Base-by-base conservation (phyloP, 1,284 basidiomycete species). In the Ceratobasidium sp. region DNA sequence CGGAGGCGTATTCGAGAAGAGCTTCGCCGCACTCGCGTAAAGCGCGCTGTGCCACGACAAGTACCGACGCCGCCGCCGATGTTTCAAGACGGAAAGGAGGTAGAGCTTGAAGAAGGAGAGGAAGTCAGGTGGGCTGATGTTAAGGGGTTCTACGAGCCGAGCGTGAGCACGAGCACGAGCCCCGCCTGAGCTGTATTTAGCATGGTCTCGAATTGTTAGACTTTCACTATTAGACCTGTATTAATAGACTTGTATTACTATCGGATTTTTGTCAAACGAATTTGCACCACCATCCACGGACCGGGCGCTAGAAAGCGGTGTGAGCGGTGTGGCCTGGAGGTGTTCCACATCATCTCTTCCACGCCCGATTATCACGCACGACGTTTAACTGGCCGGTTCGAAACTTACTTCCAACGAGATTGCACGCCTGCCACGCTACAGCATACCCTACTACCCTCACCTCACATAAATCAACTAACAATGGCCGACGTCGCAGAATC, bases 61-160 rank as follows among this genome's bases (percentile, higher is more conserved):
- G 67, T 28, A 9, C 41, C 50, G 46, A 16, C 6, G 76, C 75
- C 59, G 50, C 58, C 58, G 1, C 28, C 67, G 26, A 50, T 59
- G 18, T 70, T 70, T 46, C 55, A 59, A 18, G 67, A 59, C 26
- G 55, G 46, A 6, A 50, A 78, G 32, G 58, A 76, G 62, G 82
- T 84, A n/a, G 83, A 86, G 80, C 77, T 88, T 44, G 87, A 87
- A 71, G 81, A 85, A 70, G 86, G 80, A 1, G 61, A 87, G 14
- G 86, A 78, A 75, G 85, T 85, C 26, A 64, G 44, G 16, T 75
- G 74, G 72, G 74, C 69, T 2, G 75, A 85, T 74, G 63, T 88
- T 70, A 75, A 78, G 77, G 82, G 81, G 21, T 83, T 83, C 75
- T 87, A 85, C 77, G 76, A 92, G 18, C 44, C 55, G n/a, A 35